Evolutionary conservation across 2,329 filamentous ascomycete species (phyloP).

Genomic region (Penicillium sp.): DNA sequence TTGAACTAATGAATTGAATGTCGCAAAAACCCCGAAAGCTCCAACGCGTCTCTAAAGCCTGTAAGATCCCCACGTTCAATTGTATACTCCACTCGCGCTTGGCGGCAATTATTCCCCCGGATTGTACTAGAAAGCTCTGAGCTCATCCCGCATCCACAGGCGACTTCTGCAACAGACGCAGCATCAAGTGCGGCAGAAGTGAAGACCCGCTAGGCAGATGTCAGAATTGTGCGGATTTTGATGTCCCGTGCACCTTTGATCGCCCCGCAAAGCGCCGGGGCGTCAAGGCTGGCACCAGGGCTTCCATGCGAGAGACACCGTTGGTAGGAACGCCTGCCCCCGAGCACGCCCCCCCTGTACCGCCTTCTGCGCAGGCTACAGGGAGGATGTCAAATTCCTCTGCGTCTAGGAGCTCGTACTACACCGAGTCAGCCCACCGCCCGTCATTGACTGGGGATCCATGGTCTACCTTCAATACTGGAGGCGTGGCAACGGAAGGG

Average conservation of each 20-base stretch:
- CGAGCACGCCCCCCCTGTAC: background rate
- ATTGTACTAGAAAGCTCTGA: background rate
- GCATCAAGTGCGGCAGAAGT: slow-evolving; percentile 44
- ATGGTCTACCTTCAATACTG: slow-evolving; percentile 17
- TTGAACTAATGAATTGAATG: slow-evolving; percentile 20
- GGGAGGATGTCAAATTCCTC: slow-evolving; percentile 15
- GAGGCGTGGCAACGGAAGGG: slow-evolving; percentile 14
- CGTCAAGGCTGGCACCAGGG: slow-evolving; percentile 22
- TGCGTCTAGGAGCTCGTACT: slow-evolving; percentile 15
- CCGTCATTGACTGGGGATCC: slow-evolving; percentile 16
- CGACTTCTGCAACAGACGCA: slow-evolving; percentile 52
- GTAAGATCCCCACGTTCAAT: slow-evolving; percentile 14
- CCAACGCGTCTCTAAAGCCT: slow-evolving; percentile 26
- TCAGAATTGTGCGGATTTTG: slow-evolving; percentile 52
- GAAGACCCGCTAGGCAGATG: slow-evolving; percentile 39
- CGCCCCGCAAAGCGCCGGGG: slow-evolving; percentile 43
- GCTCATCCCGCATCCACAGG: slow-evolving; percentile 20
- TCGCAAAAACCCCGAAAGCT: slow-evolving; percentile 27
- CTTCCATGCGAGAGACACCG: slow-evolving; percentile 8
- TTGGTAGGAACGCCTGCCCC: background rate
- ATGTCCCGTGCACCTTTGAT: slow-evolving; percentile 49
- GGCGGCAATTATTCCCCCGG: slow-evolving; percentile 1
- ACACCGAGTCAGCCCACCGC: slow-evolving; percentile 12
- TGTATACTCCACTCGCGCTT: slow-evolving; percentile 10
- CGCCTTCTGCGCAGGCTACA: background rate